These are phyloP conservation scores for Phytophthora melonis DNA, from an alignment of 352 stramenopile species.

Conservation along the genomic window DNA sequence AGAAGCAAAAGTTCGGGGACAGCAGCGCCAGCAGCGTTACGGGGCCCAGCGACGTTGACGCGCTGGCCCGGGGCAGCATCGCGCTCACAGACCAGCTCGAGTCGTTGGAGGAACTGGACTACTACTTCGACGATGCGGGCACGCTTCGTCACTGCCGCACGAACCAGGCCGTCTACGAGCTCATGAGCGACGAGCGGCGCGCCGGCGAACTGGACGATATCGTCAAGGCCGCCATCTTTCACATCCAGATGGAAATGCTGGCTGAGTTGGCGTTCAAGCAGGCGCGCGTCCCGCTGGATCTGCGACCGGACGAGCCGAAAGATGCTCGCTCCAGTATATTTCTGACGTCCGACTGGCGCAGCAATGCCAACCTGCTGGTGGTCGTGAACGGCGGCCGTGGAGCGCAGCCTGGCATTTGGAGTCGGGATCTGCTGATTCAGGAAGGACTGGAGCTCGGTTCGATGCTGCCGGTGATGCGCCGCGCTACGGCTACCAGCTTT, in stretches of 20 bases:
- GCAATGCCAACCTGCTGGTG: conserved; percentile 66
- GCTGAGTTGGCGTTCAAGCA: conserved; percentile 82
- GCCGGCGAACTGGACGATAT: conserved; percentile 80
- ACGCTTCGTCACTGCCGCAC: conserved; percentile 77
- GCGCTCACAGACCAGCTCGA: conserved; percentile 71
- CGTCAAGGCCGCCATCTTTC: conserved; percentile 85
- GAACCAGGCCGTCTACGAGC: conserved; percentile 77
- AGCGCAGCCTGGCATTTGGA: conserved; percentile 83
- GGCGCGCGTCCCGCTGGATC: conserved; percentile 70
- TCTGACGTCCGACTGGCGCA: conserved; percentile 73
- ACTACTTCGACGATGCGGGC: conserved; percentile 78
- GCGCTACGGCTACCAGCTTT: conserved; percentile 53
- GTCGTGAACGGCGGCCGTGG: conserved; percentile 77
- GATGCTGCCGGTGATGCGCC: conserved; percentile 77
- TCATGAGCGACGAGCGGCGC: conserved; percentile 79
- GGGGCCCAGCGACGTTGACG: conserved; percentile 10
- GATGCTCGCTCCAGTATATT: conserved; percentile 78
- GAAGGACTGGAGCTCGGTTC: conserved; percentile 80
- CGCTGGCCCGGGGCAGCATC: conserved; percentile 46
- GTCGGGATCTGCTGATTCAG: conserved; percentile 76
- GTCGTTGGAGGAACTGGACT: conserved; percentile 80
- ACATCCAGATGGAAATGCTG: conserved; percentile 89
- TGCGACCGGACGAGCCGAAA: conserved; percentile 65
- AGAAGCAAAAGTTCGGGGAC: conserved; percentile 55
- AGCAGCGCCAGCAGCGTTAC: conserved; percentile 37